Percentiles rank a stretch among this genome's conserved stretches.
Conservation (phyloP, 2,329 filamentous ascomycete genomes). For the Orbilia brochopaga region DNA sequence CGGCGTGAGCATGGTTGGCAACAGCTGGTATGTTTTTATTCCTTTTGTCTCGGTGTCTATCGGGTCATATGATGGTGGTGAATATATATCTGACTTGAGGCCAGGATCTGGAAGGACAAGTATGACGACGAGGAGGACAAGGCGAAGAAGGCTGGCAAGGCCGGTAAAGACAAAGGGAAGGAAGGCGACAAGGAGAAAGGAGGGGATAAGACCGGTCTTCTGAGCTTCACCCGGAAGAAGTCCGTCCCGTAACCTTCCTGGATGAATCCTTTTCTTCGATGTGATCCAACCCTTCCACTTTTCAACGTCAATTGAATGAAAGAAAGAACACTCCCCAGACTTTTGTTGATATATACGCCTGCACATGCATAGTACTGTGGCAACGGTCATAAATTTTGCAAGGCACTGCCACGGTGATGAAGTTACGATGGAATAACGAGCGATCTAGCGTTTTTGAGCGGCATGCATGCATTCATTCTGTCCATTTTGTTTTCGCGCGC, state of each 20-base stretch:
- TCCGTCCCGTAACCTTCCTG: conserved; percentile 17
- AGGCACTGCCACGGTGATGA: conserved; percentile 69
- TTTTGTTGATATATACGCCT: neutral
- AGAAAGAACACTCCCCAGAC: neutral
- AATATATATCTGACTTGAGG: conserved; percentile 37
- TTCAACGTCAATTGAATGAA: neutral
- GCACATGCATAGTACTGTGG: neutral
- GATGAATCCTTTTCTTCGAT: neutral
- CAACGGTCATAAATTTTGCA: conserved; percentile 60
- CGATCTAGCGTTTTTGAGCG: conserved; percentile 40
- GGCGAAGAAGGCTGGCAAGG: conserved; percentile 53
- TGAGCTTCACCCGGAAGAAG: conserved; percentile 51
- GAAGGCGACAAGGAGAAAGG: conserved; percentile 56
- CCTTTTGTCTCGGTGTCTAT: conserved; percentile 2
- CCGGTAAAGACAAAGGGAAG: conserved; percentile 58
- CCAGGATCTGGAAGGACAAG: conserved; percentile 94
- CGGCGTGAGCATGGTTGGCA: conserved; percentile 96
- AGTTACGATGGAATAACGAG: conserved; percentile 47
- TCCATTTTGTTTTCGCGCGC: conserved; percentile 5
- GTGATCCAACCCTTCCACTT: neutral
- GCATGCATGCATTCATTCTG: conserved; percentile 51
- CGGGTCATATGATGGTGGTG: no score
- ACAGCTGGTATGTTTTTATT: conserved; percentile 75
- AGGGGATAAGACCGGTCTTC: conserved; percentile 46
- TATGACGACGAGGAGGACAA: conserved; percentile 71